A percentile compares a stretch with the other conserved stretches of the same genome.
Evolutionary conservation across 495 filamentous ascomycete genomes (phyloP).

Genomic region (Penicillium cataractarum): DNA sequence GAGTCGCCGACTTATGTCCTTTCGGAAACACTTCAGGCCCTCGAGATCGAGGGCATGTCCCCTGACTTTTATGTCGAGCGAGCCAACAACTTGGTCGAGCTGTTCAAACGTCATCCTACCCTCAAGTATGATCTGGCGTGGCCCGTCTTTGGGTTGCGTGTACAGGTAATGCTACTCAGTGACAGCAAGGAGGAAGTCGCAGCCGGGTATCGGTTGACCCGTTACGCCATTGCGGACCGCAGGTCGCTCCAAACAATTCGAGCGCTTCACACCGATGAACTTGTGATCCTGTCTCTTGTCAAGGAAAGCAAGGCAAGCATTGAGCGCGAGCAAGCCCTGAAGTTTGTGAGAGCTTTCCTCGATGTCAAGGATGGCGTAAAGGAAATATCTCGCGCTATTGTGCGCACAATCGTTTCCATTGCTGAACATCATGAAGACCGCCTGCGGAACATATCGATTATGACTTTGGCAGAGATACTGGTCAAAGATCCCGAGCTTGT

Average conservation of each 20-base stretch:
- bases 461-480: constrained; percentile 90
- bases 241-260: constrained; percentile 88
- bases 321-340: constrained; percentile 94
- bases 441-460: constrained; percentile 82
- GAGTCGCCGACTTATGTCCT: constrained; percentile 92
- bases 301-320: constrained; percentile 96
- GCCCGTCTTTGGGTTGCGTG: constrained; percentile 88
- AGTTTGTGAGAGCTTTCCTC: constrained; percentile 93
- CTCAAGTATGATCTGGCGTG: constrained; percentile 95
- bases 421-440: constrained; percentile 90
- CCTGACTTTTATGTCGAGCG: constrained; percentile 93
- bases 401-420: constrained; percentile 84
- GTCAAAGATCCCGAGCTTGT: constrained; percentile 80
- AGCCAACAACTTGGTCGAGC: constrained; percentile 86
- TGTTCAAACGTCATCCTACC: constrained; percentile 90
- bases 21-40: constrained; percentile 80
- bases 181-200: constrained; percentile 95
- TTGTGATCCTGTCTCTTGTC: constrained; percentile 87
- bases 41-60: constrained; percentile 84
- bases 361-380: constrained; percentile 91
- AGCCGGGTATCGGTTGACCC: constrained; percentile 87
- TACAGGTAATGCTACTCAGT: constrained; percentile 93
- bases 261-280: constrained; percentile 82
- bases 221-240: constrained; percentile 92
- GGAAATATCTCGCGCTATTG: constrained; percentile 84